Percentiles rank a stretch among this genome's conserved stretches.
Evolutionary conservation across 2,329 filamentous ascomycete species (phyloP).

Genomic region (Fusarium nisikadoi): DNA sequence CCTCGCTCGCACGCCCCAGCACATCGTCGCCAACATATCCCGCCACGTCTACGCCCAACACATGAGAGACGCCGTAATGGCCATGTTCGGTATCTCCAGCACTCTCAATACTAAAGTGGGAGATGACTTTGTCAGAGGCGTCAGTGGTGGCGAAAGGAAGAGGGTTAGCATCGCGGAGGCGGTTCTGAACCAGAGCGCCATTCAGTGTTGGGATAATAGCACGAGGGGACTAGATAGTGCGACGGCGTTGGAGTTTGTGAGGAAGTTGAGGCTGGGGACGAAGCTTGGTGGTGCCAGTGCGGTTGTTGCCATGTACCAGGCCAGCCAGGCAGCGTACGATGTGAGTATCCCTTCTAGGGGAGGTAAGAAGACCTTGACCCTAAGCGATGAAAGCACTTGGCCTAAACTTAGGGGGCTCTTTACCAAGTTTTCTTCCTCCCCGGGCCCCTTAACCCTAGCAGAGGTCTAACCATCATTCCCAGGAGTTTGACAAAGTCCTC

Average conservation of each 20-base stretch:
- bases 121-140: slow-evolving; percentile 73
- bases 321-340: slow-evolving; percentile 53
- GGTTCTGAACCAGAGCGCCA: slow-evolving; percentile 51
- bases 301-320: slow-evolving; percentile 73
- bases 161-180: slow-evolving; percentile 53
- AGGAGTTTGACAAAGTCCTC: slow-evolving; percentile 72
- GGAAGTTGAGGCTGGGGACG: slow-evolving; percentile 67
- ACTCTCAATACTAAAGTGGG: slow-evolving; percentile 75
- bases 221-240: slow-evolving; percentile 72
- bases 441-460: too few species aligned
- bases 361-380: too few species aligned
- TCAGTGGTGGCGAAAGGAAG: slow-evolving; percentile 63
- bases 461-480: too few species aligned
- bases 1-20: slow-evolving; percentile 69
- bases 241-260: slow-evolving; percentile 72
- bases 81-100: slow-evolving; percentile 75
- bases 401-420: too few species aligned
- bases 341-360: slow-evolving; percentile 40
- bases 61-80: slow-evolving; percentile 76
- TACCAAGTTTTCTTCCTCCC: too few species aligned
- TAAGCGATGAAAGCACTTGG: too few species aligned
- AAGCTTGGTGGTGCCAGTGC: slow-evolving; percentile 68
- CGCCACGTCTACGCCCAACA: slow-evolving; percentile 65
- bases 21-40: slow-evolving; percentile 59
- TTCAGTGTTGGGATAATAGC: slow-evolving; percentile 78